Conservation (phyloP, 441 rosid species). For the Arabidopsis lyrata region DNA sequence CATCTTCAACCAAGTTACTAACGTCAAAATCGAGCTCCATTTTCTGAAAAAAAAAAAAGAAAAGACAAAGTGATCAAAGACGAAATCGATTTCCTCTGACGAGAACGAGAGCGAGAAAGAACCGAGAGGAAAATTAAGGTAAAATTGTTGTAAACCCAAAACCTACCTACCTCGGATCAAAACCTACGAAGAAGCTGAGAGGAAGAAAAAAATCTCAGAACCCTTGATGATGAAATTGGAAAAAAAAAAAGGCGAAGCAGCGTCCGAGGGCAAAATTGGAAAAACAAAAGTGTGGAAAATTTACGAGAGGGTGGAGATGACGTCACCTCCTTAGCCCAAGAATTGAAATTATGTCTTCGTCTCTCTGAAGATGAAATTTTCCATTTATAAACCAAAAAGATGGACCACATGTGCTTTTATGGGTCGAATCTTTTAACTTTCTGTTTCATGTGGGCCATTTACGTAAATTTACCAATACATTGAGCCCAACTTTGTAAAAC, state of each 20-base stretch:
- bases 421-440: conserved; percentile 27
- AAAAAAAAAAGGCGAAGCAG: conserved; percentile 27
- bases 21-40: conserved; percentile 78
- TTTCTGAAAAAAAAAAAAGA: conserved; percentile 24
- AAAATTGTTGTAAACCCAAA: conserved; percentile 9
- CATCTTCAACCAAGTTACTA: conserved; percentile 63
- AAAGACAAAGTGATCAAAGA: conserved; percentile 37
- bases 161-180: conserved; percentile 34
- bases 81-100: conserved; percentile 17
- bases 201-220: conserved; percentile 36
- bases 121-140: conserved; percentile 3
- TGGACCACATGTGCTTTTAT: conserved; percentile 32
- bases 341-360: conserved; percentile 9
- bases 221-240: conserved; percentile 25
- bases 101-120: conserved; percentile 7
- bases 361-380: conserved; percentile 19
- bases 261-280: conserved; percentile 38
- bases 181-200: conserved; percentile 21
- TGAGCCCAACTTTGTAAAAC: conserved; percentile 24
- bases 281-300: conserved; percentile 10
- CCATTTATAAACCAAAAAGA: conserved; percentile 19
- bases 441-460: conserved; percentile 33
- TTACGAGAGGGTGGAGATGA: conserved; percentile 28
- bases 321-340: conserved; percentile 38
- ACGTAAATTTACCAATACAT: not conserved